These are phyloP conservation scores for Smallanthus sonchifolius DNA, from an alignment of 129 eudicot genomes.

Conservation along the genomic window DNA sequence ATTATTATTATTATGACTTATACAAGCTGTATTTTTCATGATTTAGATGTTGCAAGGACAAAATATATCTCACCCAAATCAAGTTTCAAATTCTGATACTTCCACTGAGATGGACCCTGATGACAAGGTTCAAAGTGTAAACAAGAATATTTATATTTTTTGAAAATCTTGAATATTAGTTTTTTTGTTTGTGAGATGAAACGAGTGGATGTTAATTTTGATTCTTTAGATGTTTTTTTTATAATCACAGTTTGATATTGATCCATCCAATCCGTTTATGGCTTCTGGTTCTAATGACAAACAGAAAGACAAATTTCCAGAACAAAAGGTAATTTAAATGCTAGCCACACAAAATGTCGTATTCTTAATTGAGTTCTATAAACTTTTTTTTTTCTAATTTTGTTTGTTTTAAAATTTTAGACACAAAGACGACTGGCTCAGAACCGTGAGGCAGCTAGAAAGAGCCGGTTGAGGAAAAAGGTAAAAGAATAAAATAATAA, in stretches of 20 bases:
- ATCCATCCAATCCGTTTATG: constrained; percentile 45
- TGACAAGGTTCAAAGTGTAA: constrained; percentile 63
- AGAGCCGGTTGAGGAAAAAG: constrained; percentile 92
- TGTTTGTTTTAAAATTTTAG: constrained; percentile 29
- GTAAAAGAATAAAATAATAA: constrained; percentile 30
- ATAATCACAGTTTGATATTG: constrained; percentile 61
- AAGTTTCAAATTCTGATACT: constrained; percentile 56
- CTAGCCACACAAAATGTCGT: not conserved
- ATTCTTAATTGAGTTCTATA: not conserved
- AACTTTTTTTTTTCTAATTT: not conserved
- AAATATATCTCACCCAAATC: constrained; percentile 40
- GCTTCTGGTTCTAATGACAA: constrained; percentile 82
- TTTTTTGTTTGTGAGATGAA: constrained; percentile 6
- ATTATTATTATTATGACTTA: not conserved
- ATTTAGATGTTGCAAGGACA: constrained; percentile 51
- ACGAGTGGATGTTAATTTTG: not conserved
- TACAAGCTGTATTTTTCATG: constrained; percentile 14
- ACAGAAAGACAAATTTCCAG: constrained; percentile 67
- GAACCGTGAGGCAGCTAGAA: constrained; percentile 98
- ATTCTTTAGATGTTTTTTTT: constrained; percentile 10
- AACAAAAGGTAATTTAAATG: constrained; percentile 66
- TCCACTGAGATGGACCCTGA: constrained; percentile 83
- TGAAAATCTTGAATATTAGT: not conserved
- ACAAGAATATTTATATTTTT: not conserved
- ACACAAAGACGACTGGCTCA: constrained; percentile 86